Conservation (phyloP, 768 basidiomycete genomes). For the Tulasnella sp. region DNA sequence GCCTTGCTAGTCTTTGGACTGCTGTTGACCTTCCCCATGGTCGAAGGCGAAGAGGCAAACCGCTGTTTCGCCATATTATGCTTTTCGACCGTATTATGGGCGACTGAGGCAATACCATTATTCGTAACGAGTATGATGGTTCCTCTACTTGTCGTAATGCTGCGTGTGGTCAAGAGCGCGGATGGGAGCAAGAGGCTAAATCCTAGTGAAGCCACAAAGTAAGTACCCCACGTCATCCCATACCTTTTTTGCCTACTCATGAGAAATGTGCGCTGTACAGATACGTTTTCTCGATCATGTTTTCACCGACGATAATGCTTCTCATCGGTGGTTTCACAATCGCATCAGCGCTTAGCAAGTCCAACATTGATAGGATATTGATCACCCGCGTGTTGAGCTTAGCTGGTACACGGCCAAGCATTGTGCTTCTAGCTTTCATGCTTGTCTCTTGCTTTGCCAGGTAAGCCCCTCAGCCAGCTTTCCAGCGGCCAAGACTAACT, state of each 20-base stretch:
- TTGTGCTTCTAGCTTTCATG: slow-evolving; percentile 92
- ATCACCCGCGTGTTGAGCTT: slow-evolving; percentile 87
- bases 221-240: slow-evolving; percentile 33
- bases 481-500: neutral
- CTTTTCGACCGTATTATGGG: slow-evolving; percentile 93
- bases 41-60: slow-evolving; percentile 69
- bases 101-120: slow-evolving; percentile 93
- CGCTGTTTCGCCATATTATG: slow-evolving; percentile 85
- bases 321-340: slow-evolving; percentile 98
- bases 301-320: slow-evolving; percentile 97
- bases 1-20: slow-evolving; percentile 56
- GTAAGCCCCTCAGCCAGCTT: neutral
- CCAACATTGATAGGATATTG: slow-evolving; percentile 85
- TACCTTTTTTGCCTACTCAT: neutral
- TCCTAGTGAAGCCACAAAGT: slow-evolving; percentile 79
- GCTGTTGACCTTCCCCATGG: slow-evolving; percentile 56
- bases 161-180: slow-evolving; percentile 56
- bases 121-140: slow-evolving; percentile 94
- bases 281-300: slow-evolving; percentile 91
- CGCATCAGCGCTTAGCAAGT: slow-evolving; percentile 92
- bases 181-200: slow-evolving; percentile 10
- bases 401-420: slow-evolving; percentile 82
- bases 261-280: slow-evolving; percentile 39
- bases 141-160: slow-evolving; percentile 80
- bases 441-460: slow-evolving; percentile 90